Conservation (phyloP, 2,329 filamentous ascomycete genomes). For the Lachnellula occidentalis region DNA sequence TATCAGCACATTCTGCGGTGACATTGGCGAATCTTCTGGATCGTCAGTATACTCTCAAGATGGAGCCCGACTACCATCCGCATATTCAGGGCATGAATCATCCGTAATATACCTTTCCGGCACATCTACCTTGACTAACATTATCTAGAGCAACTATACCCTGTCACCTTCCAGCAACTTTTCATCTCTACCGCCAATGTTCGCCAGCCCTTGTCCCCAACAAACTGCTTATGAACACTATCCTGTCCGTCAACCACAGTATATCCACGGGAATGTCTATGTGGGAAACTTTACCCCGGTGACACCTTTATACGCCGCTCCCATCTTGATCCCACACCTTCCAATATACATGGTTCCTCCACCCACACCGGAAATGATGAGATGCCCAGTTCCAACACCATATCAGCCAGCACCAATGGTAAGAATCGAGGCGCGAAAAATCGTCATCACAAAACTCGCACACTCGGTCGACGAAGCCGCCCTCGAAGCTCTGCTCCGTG, state of each 20-base stretch:
- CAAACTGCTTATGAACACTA: background rate
- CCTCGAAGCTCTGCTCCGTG: constrained; percentile 9
- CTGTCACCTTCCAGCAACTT: background rate
- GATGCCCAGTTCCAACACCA: background rate
- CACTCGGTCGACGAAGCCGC: background rate
- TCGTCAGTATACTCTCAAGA: background rate
- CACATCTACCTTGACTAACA: background rate
- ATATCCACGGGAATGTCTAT: background rate
- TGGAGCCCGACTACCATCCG: background rate
- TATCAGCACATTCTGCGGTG: background rate
- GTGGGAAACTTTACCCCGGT: no score
- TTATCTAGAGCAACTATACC: background rate
- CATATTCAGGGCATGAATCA: background rate
- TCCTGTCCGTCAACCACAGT: background rate
- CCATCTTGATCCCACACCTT: background rate
- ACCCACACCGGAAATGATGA: background rate
- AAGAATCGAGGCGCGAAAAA: constrained; percentile 17
- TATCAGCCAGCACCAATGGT: background rate
- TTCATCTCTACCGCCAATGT: background rate
- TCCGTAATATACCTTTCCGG: background rate
- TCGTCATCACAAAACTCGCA: constrained; percentile 21
- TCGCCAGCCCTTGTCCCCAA: background rate
- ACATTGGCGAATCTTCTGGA: background rate
- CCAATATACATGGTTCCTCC: background rate
- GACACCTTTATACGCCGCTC: no score